A percentile compares a stretch with the other conserved stretches of the same genome.
phyloP scores from a whole-genome alignment of 2,329 filamentous ascomycete genomes.

The Hypoxylon sp. region DNA sequence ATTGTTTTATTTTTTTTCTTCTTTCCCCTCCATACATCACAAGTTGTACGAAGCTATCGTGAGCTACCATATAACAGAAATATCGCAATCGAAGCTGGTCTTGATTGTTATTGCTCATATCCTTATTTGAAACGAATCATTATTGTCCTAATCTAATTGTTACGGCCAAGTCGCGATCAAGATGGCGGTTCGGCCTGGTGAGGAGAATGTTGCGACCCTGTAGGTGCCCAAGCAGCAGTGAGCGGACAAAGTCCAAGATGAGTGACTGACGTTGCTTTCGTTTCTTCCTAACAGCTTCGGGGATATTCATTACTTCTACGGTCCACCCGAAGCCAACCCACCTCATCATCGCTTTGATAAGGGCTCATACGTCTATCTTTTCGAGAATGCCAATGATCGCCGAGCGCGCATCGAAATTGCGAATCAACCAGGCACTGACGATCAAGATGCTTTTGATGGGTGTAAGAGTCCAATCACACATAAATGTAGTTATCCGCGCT shows the following conservation, averaged over 20 bases:
- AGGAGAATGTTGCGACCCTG: constrained; percentile 59
- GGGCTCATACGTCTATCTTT: constrained; percentile 81
- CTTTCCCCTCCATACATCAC: constrained; percentile 14
- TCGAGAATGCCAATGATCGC: constrained; percentile 74
- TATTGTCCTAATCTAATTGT: neutral
- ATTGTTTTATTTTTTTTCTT: constrained; percentile 3
- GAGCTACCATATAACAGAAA: neutral
- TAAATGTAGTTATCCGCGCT: neutral
- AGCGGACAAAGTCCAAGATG: constrained; percentile 10
- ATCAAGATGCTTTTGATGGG: constrained; percentile 83
- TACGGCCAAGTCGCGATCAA: constrained; percentile 20
- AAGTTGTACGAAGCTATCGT: constrained; percentile 33
- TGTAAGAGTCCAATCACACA: constrained; percentile 67
- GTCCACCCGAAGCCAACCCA: constrained; percentile 70
- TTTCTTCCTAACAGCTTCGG: constrained; percentile 65
- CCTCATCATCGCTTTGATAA: constrained; percentile 84
- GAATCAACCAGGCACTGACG: constrained; percentile 75
- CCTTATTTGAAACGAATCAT: neutral
- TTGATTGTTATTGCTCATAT: constrained; percentile 7
- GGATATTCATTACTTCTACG: constrained; percentile 82
- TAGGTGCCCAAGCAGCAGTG: constrained; percentile 44
- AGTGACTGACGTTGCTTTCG: constrained; percentile 35
- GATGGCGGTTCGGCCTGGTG: constrained; percentile 57
- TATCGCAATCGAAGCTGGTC: constrained; percentile 3
- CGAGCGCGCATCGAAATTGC: constrained; percentile 78